phyloP scores from a whole-genome alignment of 2,329 filamentous ascomycete species.

The Cordyceps cicadae region DNA sequence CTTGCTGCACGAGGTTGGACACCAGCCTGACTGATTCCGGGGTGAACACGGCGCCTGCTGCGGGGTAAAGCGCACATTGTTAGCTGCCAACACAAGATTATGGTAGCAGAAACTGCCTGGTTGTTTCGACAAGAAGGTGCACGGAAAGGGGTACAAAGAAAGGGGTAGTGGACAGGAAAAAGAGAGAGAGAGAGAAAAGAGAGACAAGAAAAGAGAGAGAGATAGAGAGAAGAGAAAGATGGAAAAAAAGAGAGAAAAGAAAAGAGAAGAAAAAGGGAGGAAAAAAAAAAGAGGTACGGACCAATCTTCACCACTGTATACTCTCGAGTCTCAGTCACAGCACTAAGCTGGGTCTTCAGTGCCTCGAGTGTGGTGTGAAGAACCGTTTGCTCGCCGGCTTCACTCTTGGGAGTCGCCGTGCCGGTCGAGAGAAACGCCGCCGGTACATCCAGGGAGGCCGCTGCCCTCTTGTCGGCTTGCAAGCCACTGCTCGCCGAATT shows the following conservation, averaged over 20 bases:
- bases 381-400: not conserved
- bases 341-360: not conserved
- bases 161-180: not conserved
- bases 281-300: not conserved
- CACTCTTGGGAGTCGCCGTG: not conserved
- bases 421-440: not conserved
- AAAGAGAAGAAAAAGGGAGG: too few species aligned
- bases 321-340: not conserved
- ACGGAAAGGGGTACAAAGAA: not conserved
- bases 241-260: too few species aligned
- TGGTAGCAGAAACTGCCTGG: too few species aligned
- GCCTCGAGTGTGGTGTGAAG: not conserved
- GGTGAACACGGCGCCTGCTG: conserved; percentile 2
- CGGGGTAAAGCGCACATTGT: not conserved
- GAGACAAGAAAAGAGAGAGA: too few species aligned
- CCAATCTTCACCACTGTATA: not conserved
- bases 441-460: not conserved
- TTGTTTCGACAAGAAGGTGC: too few species aligned
- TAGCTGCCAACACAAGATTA: not conserved
- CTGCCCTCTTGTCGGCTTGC: conserved; percentile 7
- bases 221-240: too few species aligned
- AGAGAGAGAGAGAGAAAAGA: too few species aligned
- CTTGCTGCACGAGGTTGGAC: conserved; percentile 3
- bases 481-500: conserved; percentile 5
- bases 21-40: not conserved